Base-by-base conservation (phyloP, 805 yeast genomes). In the Brettanomyces nanus region DNA sequence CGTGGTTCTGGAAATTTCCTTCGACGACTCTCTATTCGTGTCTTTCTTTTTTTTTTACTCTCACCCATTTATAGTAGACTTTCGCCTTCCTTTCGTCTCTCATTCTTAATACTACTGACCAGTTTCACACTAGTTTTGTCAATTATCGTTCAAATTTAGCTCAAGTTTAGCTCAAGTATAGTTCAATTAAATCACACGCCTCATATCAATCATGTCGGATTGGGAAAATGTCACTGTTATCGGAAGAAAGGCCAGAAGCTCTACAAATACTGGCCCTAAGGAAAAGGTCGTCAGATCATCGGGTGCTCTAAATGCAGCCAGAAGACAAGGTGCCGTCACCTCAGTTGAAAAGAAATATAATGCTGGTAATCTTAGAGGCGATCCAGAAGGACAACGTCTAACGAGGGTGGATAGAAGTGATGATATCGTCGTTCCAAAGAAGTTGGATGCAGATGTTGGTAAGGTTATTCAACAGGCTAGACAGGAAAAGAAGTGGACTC, bases 321-420 rank as follows among this genome's bases (percentile, higher is more conserved):
- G 95, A 69, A 81, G 98, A 71, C 61, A 80, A 18, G 98, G 98
- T 46, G 72, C 77, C 38, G 90, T 92, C 38, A 73, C 92, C 28
- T 77, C 94, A 31, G 89, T 89, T 31, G 98, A 90, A 61, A 90
- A 90, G 77, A 92, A 90, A 65, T 92, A 84, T 63, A 82, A 82
- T 37, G 61, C 72, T 19, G 67, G 80, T 39, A 85, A 82, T 63
- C 59, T 67, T 38, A 69, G 65, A 48, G 68, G 77, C 40, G 80
- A 83, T 49, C 80, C 85, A 22, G 97, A 90, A 58, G 98, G 97
- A 36, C 98, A 92, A 69, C 76, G 95, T 61, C 69, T 92, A 58
- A 81, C 98, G 46, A 90, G 78, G 68, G 74, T 92, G 51, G 98
- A 92, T 62, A 80, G 95, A 61, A 80, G 86, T 36, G 94, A 87